Percentiles rank a stretch among this genome's conserved stretches.
Conservation (phyloP, 345 rosid species). For the Pugionium cornutum region DNA sequence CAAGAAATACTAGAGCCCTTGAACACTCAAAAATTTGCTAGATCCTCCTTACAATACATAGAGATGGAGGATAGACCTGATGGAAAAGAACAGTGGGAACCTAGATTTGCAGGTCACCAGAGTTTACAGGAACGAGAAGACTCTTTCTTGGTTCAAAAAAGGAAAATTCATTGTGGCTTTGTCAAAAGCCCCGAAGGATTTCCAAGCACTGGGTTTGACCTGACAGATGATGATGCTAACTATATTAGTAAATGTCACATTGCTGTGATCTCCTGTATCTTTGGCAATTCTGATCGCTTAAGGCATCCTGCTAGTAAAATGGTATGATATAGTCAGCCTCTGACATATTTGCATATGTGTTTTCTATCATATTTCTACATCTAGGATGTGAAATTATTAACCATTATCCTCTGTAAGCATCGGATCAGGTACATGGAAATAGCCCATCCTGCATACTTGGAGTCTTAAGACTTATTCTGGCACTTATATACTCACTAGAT, state of each 20-base stretch:
- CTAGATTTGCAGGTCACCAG: conserved; percentile 95
- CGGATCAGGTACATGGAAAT: too few species aligned
- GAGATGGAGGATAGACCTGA: conserved; percentile 67
- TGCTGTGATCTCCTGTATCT: conserved; percentile 89
- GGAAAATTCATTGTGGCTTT: conserved; percentile 87
- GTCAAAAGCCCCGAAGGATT: conserved; percentile 77
- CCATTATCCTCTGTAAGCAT: neutral
- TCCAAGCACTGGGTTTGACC: conserved; percentile 90
- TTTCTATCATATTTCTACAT: neutral
- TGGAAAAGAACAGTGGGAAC: conserved; percentile 65
- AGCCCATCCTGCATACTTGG: neutral
- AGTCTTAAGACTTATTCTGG: conserved; percentile 16
- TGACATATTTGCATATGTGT: neutral
- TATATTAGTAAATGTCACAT: conserved; percentile 92
- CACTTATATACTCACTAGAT: conserved; percentile 9
- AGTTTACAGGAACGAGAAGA: conserved; percentile 68
- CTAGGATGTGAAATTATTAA: conserved; percentile 9
- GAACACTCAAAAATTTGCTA: conserved; percentile 78
- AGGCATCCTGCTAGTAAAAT: conserved; percentile 73
- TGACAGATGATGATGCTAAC: conserved; percentile 83
- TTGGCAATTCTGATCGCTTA: conserved; percentile 96
- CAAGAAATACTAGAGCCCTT: conserved; percentile 82
- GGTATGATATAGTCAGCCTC: conserved; percentile 46
- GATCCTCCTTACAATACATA: conserved; percentile 76
- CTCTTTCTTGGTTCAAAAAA: conserved; percentile 73